A percentile compares a stretch with the other conserved stretches of the same genome.
Conservation (phyloP, 768 basidiomycete genomes). For the Termitomyces sp. region DNA sequence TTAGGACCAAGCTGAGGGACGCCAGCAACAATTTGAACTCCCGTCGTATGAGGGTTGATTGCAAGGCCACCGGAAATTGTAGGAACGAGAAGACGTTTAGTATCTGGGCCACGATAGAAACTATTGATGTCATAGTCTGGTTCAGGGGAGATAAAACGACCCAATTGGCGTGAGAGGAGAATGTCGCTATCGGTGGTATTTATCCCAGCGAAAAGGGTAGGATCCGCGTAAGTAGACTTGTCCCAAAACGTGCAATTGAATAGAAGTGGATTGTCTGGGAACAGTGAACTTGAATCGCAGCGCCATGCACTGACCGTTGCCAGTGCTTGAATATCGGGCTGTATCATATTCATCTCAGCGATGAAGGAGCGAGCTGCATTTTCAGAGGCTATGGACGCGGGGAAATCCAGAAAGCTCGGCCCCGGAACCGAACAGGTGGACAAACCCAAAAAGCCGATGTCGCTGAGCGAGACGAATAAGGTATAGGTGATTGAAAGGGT, state of each 20-base stretch:
- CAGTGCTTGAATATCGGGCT: constrained; percentile 10
- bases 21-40: constrained; percentile 15
- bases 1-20: constrained; percentile 13
- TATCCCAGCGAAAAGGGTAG: constrained; percentile 9
- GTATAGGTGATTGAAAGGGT: constrained; percentile 13
- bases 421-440: constrained; percentile 12
- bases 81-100: not conserved
- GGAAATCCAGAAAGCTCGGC: constrained; percentile 11
- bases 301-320: constrained; percentile 8
- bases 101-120: constrained; percentile 15
- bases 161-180: constrained; percentile 18
- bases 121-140: constrained; percentile 9
- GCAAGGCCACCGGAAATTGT: constrained; percentile 16
- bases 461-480: constrained; percentile 12
- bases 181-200: constrained; percentile 22
- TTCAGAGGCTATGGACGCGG: constrained; percentile 14
- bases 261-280: not conserved
- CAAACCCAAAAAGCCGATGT: constrained; percentile 14
- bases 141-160: not conserved
- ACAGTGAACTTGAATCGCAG: constrained; percentile 3
- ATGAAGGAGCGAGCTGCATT: constrained; percentile 11
- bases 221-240: constrained; percentile 21
- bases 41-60: constrained; percentile 13
- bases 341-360: constrained; percentile 5
- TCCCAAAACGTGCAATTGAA: constrained; percentile 17